Evolutionary conservation across 352 stramenopile genomes (phyloP), one percentile per base, ranked within the genome.

Genomic region (Globisporangium polare): DNA sequence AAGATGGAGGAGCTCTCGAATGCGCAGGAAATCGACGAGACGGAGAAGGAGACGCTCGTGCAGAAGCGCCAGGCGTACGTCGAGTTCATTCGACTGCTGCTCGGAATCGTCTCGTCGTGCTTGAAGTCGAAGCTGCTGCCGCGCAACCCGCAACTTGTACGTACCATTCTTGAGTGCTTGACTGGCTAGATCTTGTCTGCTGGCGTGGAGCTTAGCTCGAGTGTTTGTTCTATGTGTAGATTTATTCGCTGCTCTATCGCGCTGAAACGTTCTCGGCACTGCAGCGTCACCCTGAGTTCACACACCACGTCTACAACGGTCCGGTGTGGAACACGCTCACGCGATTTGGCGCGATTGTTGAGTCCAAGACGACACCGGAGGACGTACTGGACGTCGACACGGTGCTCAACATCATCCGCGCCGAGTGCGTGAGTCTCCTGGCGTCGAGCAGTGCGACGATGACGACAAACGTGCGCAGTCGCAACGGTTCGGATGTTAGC

Each of bases 181-280:
- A 7, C 5, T 33, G 15, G 5, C 33, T 50, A 60, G n/a, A 46
- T 33, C 7, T 50, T 33, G 33, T 39, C 15, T 35, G 26, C 3
- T 54, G 17, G 49, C 3, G 13, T 51, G 33, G 10, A 42, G 46
- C 33, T 22, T 62, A 26, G 31, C 5, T n/a, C 37, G n/a, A 18
- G 17, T 27, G 5, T 27, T 1, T 56, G 8, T 27, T 59, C 9
- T 41, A 33, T 39, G 12, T 49, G 12, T 63, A 85, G 76, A 92
- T 94, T 85, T 94, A 92, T 86, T 86, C 83, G 31, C 63, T 94
- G 12, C 53, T 94, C 31, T 87, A 94, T 58, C 78, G 77, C 22
- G 75, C 78, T 5, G 73, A 84, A 20, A 84, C 80, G 22, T 89
- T 94, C 50, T 37, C 63, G 10, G 62, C 53, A 15, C 61, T 94